Conservation (phyloP, 495 filamentous ascomycete genomes). For the Astrothelium macrocarpum region DNA sequence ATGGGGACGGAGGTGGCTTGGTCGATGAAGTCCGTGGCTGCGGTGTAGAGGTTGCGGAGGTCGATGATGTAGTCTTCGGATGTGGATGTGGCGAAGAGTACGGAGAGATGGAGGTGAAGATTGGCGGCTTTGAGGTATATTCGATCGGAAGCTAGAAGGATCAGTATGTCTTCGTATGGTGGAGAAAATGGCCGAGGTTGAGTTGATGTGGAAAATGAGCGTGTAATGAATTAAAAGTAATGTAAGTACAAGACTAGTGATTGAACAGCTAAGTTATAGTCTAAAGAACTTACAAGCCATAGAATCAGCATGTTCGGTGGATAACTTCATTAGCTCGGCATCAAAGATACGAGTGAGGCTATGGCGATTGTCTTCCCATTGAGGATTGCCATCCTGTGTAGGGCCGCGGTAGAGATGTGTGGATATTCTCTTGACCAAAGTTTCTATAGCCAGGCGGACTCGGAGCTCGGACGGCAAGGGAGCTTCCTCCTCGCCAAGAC, state of each 20-base stretch:
- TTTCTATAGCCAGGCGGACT: conserved; percentile 65
- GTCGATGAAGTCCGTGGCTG: conserved; percentile 67
- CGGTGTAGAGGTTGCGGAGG: conserved; percentile 65
- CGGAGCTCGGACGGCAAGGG: conserved; percentile 57
- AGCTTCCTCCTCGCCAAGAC: conserved; percentile 49
- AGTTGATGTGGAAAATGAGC: no score
- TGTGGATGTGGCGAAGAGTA: conserved; percentile 76
- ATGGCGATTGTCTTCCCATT: conserved; percentile 57
- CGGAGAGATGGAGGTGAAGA: conserved; percentile 74
- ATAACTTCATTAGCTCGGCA: conserved; percentile 42
- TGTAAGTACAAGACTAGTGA: no score
- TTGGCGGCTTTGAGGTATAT: conserved; percentile 70
- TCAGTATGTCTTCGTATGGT: no score
- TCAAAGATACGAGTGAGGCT: conserved; percentile 52
- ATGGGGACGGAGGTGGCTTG: conserved; percentile 55
- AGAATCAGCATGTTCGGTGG: background rate
- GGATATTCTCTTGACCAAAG: conserved; percentile 78
- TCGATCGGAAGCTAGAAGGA: conserved; percentile 24
- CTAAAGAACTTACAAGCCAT: background rate
- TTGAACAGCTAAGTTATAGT: no score
- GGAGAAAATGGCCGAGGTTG: no score
- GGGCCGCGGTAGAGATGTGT: conserved; percentile 74
- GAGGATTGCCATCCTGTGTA: conserved; percentile 63
- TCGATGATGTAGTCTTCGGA: conserved; percentile 67
- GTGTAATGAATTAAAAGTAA: no score